Base-by-base conservation (phyloP, 1,284 basidiomycete species). In the Cryptococcus amylolentus region DNA sequence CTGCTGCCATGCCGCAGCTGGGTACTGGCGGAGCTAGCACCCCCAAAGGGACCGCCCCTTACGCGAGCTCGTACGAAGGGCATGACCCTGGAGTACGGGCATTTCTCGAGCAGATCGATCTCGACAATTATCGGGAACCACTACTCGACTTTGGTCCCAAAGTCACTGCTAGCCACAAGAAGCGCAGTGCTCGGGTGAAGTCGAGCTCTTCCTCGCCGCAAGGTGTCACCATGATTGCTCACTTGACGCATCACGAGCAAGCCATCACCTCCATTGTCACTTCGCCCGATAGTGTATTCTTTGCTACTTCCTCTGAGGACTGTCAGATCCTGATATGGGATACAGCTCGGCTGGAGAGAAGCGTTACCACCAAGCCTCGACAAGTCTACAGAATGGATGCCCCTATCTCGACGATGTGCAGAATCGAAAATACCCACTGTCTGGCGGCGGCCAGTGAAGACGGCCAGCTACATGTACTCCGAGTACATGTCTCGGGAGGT, bases 281-380 rank as follows among this genome's bases (percentile, higher is more conserved):
- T 10, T 88, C 95, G 1, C 91, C 93, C 0, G 96, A 98, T 71
- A 91, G 96, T 62, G 79, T 87, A 62, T 99, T 97, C 80, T 98
- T 98, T 67, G 87, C 91, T 1, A 89, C 93, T 0, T 84, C 86
- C 0, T 94, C 91, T 1, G 86, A 89, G 62, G 92, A 96, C 69
- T 86, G 86, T 62, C 87, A 86, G 0, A 83, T 94, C 60, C 88
- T 89, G 70, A 81, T 91, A 6, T 91, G 89, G 89, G 89, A 91
- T 68, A 84, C 87, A 0, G 84, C 86, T 6, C 81, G 88, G 9
- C 76, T 91, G 39, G 89, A 91, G 67, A 83, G 88, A 60, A 90
- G 88, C 65, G 87, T 83, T 1, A 79, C 81, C 0, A 68, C 68
- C 4, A 74, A 73, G 48, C 70, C 77, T 40, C 61, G 77, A 13